These are phyloP conservation scores for Metschnikowia chrysomelidarum DNA, from an alignment of 805 yeast species.

Conservation along the genomic window DNA sequence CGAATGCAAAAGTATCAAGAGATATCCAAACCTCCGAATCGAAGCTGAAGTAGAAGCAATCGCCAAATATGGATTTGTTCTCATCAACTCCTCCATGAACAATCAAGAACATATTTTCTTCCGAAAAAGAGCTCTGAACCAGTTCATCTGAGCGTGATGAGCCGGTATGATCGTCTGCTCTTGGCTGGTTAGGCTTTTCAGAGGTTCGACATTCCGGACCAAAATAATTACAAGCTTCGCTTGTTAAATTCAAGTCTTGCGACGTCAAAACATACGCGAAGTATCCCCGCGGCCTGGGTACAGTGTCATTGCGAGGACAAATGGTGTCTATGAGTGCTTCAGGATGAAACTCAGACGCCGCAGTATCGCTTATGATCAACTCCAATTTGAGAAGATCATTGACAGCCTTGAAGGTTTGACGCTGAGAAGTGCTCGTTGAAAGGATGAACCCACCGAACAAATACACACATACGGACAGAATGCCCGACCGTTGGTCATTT, in stretches of 20 bases:
- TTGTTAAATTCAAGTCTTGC: conserved; percentile 1
- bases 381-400: conserved; percentile 37
- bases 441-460: conserved; percentile 40
- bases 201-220: conserved; percentile 6
- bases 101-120: conserved; percentile 21
- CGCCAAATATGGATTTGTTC: conserved; percentile 27
- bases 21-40: conserved; percentile 34
- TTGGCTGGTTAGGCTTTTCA: neutral
- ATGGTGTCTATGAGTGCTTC: conserved; percentile 21
- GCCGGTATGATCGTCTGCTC: neutral
- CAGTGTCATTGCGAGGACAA: conserved; percentile 9
- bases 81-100: conserved; percentile 43
- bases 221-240: conserved; percentile 4
- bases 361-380: conserved; percentile 23
- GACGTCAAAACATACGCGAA: conserved; percentile 33
- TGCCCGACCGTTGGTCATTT: conserved; percentile 17
- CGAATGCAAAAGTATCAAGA: conserved; percentile 33
- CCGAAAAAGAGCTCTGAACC: neutral
- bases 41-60: conserved; percentile 33
- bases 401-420: conserved; percentile 27
- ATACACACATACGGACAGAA: conserved; percentile 28
- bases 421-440: conserved; percentile 14
- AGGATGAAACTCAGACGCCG: conserved; percentile 18
- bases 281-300: conserved; percentile 42
- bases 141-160: conserved; percentile 17